Evolutionary conservation across 164 flowering plant genomes (phyloP), one percentile per base, ranked within the genome.

Genomic region (Brasenia schreberi): DNA sequence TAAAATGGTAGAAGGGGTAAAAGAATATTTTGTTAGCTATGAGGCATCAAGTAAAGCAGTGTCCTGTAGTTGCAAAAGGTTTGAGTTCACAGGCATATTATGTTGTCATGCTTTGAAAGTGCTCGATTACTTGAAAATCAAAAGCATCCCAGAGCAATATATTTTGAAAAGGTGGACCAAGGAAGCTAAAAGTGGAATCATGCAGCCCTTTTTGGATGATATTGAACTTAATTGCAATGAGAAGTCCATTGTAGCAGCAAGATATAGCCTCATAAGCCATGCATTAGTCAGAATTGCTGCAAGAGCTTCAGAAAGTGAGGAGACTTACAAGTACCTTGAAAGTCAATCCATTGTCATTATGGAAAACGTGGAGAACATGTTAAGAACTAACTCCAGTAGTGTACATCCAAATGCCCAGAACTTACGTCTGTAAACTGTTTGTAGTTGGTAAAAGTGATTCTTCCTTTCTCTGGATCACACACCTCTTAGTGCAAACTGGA

Each of bases 71-170:
- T 68, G 61, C 42, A 53, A 6, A 42, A 63, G 52, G 60, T 63
- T 69, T 53, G 71, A 68, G 61, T 63, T 68, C 39, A 7, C 63
- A 5, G 65, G 66, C 18, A 45, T 68, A 27, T 6, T 62, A 11
- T 65, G 42, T 49, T 23, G 18, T 12, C 70, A 19, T 45, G 60
- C 42, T 19, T 49, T 44, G 12, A 63, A 45, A 63, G 65, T 44
- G 7, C 12, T 63, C 33, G 18, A 63, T 49, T 11, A 14, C 10
- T 45, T 45, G 53, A 62, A 39, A 4, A 7, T 19, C 14, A 65
- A 14, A 44, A 18, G 18, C 9, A 65, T 65, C 5, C 66, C 66
- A 17, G 49, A 18, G n/a, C 16, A 18, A 44, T 65, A 65, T 19
- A 62, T 68, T 4, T 23, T 68, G 4, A 68, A 61, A 52, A 23